Evolutionary conservation across 805 yeast genomes (phyloP).

Genomic region (Saturnispora hagleri): DNA sequence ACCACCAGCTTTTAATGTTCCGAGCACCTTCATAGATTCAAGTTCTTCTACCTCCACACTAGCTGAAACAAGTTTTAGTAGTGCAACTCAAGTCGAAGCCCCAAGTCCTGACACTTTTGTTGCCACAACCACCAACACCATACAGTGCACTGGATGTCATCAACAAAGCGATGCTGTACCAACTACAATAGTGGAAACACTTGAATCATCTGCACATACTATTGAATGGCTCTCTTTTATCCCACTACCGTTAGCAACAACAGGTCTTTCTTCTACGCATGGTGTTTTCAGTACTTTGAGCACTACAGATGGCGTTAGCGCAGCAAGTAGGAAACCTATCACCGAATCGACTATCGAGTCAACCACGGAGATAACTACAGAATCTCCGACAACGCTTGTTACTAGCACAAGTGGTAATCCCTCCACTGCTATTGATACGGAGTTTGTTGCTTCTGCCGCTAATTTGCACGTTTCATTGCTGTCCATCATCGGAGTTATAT

Average conservation of each 20-base stretch:
- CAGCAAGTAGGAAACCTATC: too few species aligned
- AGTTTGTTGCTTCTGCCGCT: not conserved
- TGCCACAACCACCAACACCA: not conserved
- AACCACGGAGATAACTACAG: not conserved
- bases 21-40: too few species aligned
- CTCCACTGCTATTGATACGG: not conserved
- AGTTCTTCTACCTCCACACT: not conserved
- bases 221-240: not conserved
- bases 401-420: not conserved
- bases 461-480: not conserved
- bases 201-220: not conserved
- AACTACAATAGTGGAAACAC: not conserved
- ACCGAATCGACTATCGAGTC: too few species aligned
- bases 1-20: too few species aligned
- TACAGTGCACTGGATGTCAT: not conserved
- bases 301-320: not conserved
- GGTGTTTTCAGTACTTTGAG: not conserved
- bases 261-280: not conserved
- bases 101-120: not conserved
- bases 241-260: not conserved
- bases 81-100: not conserved
- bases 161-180: not conserved
- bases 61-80: too few species aligned
- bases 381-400: not conserved
- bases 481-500: not conserved